phyloP scores from a whole-genome alignment of 805 yeast genomes.

The Nakazawaea wickerhamii region DNA sequence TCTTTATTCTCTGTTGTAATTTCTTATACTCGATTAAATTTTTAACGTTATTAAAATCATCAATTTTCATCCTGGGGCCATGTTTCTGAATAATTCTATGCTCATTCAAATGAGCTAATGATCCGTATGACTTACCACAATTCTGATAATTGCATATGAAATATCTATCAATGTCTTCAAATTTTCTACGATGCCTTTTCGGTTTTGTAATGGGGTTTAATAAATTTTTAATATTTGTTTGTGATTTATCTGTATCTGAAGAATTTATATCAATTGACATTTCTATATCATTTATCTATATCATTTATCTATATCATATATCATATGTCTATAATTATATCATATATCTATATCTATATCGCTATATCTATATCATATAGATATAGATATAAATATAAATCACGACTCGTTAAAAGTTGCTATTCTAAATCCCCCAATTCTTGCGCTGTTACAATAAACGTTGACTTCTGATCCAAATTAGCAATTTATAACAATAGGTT shows the following conservation, averaged over 20 bases:
- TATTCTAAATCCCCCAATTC: too few species aligned
- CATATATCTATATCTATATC: not conserved
- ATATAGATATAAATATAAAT: not conserved
- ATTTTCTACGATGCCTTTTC: constrained; percentile 37
- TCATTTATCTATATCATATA: not conserved
- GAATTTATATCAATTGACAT: not conserved
- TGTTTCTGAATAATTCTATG: constrained; percentile 41
- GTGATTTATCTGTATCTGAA: not conserved
- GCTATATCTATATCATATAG: not conserved
- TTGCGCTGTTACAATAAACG: too few species aligned
- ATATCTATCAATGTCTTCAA: constrained; percentile 41
- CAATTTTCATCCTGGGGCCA: constrained; percentile 40
- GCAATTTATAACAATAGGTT: too few species aligned
- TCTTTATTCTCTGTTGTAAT: constrained; percentile 7
- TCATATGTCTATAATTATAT: not conserved
- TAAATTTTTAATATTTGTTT: not conserved
- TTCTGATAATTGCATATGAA: constrained; percentile 36
- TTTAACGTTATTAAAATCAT: constrained; percentile 38
- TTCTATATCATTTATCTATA: not conserved
- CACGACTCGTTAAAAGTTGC: not conserved
- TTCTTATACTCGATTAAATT: constrained; percentile 5
- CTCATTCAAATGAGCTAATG: constrained; percentile 44
- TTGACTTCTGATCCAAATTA: too few species aligned
- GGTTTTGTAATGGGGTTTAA: not conserved
- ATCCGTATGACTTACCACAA: constrained; percentile 43